Base-by-base conservation (phyloP, 768 basidiomycete genomes). In the Melanogaster broomeanus region DNA sequence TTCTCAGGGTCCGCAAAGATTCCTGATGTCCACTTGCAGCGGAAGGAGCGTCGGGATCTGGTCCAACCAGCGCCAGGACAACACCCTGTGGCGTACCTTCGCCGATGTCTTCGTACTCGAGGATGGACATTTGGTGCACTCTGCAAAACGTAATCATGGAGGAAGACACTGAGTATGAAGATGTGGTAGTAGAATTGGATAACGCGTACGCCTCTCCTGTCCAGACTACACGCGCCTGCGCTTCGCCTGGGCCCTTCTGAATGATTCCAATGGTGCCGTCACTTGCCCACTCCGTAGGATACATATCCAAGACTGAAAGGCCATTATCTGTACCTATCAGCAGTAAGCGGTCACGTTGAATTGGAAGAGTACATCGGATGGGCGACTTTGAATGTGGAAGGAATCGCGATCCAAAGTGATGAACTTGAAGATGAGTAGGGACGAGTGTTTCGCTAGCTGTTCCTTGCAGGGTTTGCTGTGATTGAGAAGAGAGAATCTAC, bases 381-480 rank as follows among this genome's bases (percentile, higher is more conserved):
- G 80, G 88, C 1, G 80, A 76, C 3, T 81, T 87, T 15, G 90
- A 72, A 60, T 93, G 91, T 11, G 91, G 90, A 30, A 93, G 74
- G 65, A 93, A 93, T 15, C 90, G 80, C 18, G 90, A 93, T 19
- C 91, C 91, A 63, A 93, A 92, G 37, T 88, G 81, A 60, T 85
- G 85, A 43, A 93, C 67, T 55, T 78, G 79, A 19, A 91, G 70
- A 59, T 84, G 88, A 2, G 79, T 83, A 0, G 89, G 87, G 67
- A 64, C n/a, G 82, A 73, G 19, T 57, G 70, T 61, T 83, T 80
- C 64, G 75, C 77, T 39, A 77, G 79, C 33, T 74, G 67, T 44
- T 69, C 58, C 57, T 25, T 63, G 65, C 71, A 39, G 71, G 41
- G 55, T 72, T 30, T 69, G 63, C 5, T 72, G 69, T 7, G 74